A percentile compares a stretch with the other conserved stretches of the same genome.
These are phyloP conservation scores for Nadsonia starkeyi-henricii DNA, from an alignment of 1,139 yeast genomes.

Conservation along the genomic window DNA sequence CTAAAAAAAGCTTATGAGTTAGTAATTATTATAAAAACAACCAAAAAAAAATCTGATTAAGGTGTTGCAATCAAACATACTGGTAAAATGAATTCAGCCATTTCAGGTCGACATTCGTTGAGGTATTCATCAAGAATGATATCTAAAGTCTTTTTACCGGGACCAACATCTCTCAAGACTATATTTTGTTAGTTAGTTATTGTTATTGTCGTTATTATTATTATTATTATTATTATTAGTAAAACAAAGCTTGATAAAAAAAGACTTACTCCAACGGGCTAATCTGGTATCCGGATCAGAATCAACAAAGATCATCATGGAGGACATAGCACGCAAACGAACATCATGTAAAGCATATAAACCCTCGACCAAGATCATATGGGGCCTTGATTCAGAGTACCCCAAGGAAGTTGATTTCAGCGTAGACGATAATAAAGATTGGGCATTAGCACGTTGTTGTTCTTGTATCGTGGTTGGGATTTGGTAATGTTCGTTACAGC, in stretches of 20 bases:
- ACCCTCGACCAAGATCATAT: conserved; percentile 56
- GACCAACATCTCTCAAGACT: conserved; percentile 19
- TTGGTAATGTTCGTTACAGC: neutral
- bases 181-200: neutral
- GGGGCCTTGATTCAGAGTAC: conserved; percentile 4
- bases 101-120: conserved; percentile 58
- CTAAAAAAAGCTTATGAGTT: conserved; percentile 1
- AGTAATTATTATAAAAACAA: neutral
- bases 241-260: too few relatives aligned
- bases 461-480: neutral
- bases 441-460: conserved; percentile 5
- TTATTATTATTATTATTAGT: too few relatives aligned
- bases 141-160: conserved; percentile 27
- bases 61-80: conserved; percentile 1
- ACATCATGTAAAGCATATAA: conserved; percentile 63
- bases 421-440: conserved; percentile 3
- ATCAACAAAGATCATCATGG: conserved; percentile 65
- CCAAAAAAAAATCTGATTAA: neutral
- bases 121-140: conserved; percentile 46
- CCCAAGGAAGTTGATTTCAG: conserved; percentile 4
- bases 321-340: conserved; percentile 42
- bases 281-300: conserved; percentile 77
- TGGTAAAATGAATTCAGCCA: conserved; percentile 57
- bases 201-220: neutral
- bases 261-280: conserved; percentile 44